These are phyloP conservation scores for Hortaea werneckii DNA, from an alignment of 2,329 filamentous ascomycete genomes.

Conservation along the genomic window DNA sequence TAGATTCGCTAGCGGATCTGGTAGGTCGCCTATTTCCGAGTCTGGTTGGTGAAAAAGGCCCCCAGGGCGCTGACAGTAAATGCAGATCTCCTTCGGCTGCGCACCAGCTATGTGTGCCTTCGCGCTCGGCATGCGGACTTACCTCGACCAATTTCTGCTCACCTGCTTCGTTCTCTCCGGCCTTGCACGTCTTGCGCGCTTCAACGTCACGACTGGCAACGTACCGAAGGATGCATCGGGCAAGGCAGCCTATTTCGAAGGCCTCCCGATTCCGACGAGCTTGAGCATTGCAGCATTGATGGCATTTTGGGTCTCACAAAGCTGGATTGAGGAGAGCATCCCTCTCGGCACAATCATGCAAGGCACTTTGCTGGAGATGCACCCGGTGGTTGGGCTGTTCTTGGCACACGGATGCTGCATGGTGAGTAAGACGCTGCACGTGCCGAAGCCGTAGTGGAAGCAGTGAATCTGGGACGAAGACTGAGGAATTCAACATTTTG, in stretches of 20 bases:
- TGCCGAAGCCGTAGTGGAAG: conserved; percentile 61
- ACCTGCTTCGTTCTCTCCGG: conserved; percentile 91
- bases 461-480: neutral
- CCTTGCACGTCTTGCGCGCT: conserved; percentile 83
- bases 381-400: conserved; percentile 73
- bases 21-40: conserved; percentile 49
- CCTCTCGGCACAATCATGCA: conserved; percentile 61
- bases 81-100: conserved; percentile 86
- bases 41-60: neutral
- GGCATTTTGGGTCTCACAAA: conserved; percentile 77
- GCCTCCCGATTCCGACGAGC: conserved; percentile 88
- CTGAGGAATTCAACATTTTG: no score
- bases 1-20: conserved; percentile 90
- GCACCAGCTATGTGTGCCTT: conserved; percentile 82
- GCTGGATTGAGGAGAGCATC: conserved; percentile 69
- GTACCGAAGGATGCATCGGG: conserved; percentile 86
- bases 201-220: conserved; percentile 88
- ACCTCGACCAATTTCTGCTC: conserved; percentile 69
- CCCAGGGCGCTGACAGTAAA: neutral
- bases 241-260: conserved; percentile 94
- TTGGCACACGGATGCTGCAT: conserved; percentile 84
- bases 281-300: conserved; percentile 72
- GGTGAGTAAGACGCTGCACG: conserved; percentile 89
- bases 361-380: conserved; percentile 67
- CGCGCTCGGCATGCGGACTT: conserved; percentile 74